phyloP scores from a whole-genome alignment of 2,329 filamentous ascomycete genomes.

The Nigrospora sphaerica region DNA sequence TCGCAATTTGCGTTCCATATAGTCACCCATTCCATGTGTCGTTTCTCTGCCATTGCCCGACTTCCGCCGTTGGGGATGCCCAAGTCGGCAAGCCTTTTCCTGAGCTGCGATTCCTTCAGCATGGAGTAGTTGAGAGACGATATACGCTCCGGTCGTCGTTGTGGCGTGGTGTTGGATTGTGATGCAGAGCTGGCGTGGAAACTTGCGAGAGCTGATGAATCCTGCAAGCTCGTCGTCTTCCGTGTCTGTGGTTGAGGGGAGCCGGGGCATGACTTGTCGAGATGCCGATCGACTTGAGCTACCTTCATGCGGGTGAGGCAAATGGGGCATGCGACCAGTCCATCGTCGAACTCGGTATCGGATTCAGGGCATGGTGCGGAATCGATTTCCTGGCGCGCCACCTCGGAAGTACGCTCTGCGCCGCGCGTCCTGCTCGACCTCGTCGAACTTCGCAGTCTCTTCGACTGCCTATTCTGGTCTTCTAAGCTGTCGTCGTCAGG shows the following conservation, averaged over 20 bases:
- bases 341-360: conserved; percentile 48
- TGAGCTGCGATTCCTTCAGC: conserved; percentile 70
- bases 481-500: conserved; percentile 19
- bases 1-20: conserved; percentile 98
- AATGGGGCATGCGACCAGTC: conserved; percentile 76
- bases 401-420: conserved; percentile 27
- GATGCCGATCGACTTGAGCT: conserved; percentile 68
- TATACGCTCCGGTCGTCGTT: conserved; percentile 52
- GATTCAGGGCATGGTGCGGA: conserved; percentile 17
- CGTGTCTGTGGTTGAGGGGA: conserved; percentile 23
- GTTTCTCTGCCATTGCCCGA: conserved; percentile 63
- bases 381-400: conserved; percentile 24
- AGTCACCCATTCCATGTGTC: conserved; percentile 91
- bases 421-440: conserved; percentile 36
- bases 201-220: neutral
- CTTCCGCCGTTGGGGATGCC: conserved; percentile 67
- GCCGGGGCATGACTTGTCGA: conserved; percentile 55
- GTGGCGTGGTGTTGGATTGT: conserved; percentile 13
- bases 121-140: conserved; percentile 81
- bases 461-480: conserved; percentile 23
- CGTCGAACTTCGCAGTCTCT: conserved; percentile 46
- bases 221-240: no score
- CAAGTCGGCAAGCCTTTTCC: conserved; percentile 74
- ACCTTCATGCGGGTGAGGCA: conserved; percentile 76
- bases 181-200: neutral